Conservation (phyloP, 345 rosid species). For the Brassica juncea region DNA sequence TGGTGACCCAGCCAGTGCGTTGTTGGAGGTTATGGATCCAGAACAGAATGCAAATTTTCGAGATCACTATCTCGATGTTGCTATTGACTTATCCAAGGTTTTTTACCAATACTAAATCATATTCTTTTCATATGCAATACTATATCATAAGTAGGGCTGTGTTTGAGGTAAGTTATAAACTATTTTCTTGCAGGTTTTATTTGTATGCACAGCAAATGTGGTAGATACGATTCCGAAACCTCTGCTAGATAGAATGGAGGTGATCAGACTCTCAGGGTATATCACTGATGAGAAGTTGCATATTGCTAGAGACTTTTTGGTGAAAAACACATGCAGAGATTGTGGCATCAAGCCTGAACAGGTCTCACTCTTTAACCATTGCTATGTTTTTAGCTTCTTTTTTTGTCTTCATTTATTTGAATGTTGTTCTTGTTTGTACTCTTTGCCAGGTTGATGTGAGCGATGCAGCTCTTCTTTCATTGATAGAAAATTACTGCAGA, state of each 20-base stretch:
- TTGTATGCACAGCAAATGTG: slow-evolving; percentile 7
- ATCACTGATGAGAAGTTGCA: neutral
- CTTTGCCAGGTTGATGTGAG: neutral
- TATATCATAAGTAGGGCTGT: neutral
- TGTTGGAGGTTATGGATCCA: neutral
- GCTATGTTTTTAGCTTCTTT: neutral
- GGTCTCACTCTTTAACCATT: neutral
- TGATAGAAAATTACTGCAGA: slow-evolving; percentile 10
- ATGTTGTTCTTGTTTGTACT: neutral
- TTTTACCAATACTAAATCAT: neutral
- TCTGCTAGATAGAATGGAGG: slow-evolving; percentile 10
- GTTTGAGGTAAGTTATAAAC: neutral
- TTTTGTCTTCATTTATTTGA: neutral
- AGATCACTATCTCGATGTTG: neutral
- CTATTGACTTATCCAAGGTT: neutral
- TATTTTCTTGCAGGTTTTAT: neutral
- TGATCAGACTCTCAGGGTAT: neutral
- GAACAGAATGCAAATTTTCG: neutral
- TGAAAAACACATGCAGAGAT: slow-evolving; percentile 2
- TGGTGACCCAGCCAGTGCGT: neutral
- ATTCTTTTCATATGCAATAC: neutral
- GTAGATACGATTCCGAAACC: neutral
- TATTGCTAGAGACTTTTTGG: neutral
- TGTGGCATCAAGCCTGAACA: slow-evolving; percentile 11
- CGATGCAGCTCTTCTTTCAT: neutral